phyloP scores from a whole-genome alignment of 495 filamentous ascomycete species.

The Hypomontagnella monticulosa region DNA sequence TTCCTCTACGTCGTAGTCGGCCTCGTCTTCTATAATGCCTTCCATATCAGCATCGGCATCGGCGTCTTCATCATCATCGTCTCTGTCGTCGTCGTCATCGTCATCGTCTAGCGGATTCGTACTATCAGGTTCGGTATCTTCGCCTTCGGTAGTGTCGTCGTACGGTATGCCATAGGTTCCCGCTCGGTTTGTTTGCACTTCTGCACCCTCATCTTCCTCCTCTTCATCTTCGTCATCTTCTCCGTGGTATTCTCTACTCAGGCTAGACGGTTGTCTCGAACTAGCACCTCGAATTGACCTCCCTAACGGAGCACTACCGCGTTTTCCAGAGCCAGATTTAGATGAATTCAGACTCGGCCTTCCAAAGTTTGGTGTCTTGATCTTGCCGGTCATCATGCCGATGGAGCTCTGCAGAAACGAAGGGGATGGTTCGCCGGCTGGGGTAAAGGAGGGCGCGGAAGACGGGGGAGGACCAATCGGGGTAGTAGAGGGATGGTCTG shows the following conservation, averaged over 20 bases:
- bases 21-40: conserved; percentile 44
- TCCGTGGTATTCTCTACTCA: conserved; percentile 49
- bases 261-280: conserved; percentile 48
- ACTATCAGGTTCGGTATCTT: conserved; percentile 40
- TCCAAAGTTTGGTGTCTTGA: conserved; percentile 57
- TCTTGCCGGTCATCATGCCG: conserved; percentile 54
- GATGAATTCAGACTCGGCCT: conserved; percentile 47
- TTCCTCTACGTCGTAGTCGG: conserved; percentile 42
- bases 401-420: conserved; percentile 74
- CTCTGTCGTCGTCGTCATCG: conserved; percentile 47
- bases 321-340: conserved; percentile 46
- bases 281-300: conserved; percentile 53
- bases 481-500: conserved; percentile 73
- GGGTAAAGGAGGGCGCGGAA: conserved; percentile 75
- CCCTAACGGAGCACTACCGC: conserved; percentile 54
- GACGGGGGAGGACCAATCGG: conserved; percentile 79
- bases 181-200: conserved; percentile 47
- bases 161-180: conserved; percentile 42
- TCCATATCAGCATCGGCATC: conserved; percentile 55
- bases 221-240: conserved; percentile 49
- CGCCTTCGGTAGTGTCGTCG: conserved; percentile 44
- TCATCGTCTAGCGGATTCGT: conserved; percentile 39
- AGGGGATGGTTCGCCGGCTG: conserved; percentile 72
- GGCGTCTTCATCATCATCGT: conserved; percentile 48
- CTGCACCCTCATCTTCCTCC: conserved; percentile 32